phyloP scores from a whole-genome alignment of 2,329 filamentous ascomycete species.

The Pseudogymnoascus sp. region DNA sequence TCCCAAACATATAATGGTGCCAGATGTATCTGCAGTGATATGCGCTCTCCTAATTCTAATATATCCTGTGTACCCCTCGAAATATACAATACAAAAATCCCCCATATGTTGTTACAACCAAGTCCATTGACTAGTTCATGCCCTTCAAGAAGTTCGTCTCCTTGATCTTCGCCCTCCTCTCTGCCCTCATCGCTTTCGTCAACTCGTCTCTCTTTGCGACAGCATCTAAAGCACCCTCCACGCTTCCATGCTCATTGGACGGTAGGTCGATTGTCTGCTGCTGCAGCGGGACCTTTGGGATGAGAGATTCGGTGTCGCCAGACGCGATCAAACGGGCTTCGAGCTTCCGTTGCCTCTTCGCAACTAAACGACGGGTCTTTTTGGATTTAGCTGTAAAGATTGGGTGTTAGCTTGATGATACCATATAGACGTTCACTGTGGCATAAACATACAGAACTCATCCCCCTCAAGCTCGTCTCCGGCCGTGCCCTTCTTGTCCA shows the following conservation, averaged over 20 bases:
- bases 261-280: constrained; percentile 72
- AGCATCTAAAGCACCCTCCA: constrained; percentile 37
- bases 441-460: constrained; percentile 61
- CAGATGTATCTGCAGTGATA: not conserved
- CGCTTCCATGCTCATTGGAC: constrained; percentile 23
- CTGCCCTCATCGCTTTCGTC: constrained; percentile 62
- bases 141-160: constrained; percentile 78
- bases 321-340: constrained; percentile 54
- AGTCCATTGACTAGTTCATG: constrained; percentile 43
- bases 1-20: not conserved
- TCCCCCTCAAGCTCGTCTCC: constrained; percentile 46
- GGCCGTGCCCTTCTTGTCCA: constrained; percentile 43
- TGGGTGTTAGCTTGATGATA: not conserved
- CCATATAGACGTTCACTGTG: not conserved
- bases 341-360: constrained; percentile 49
- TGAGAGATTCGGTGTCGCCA: constrained; percentile 57
- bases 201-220: constrained; percentile 50
- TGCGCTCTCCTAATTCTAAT: not conserved
- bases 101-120: constrained; percentile 14
- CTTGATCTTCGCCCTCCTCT: constrained; percentile 70
- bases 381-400: constrained; percentile 64
- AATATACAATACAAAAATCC: not conserved
- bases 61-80: not conserved
- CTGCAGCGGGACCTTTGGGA: constrained; percentile 63
- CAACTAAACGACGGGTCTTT: constrained; percentile 65